Base-by-base conservation (phyloP, 305 asterid genomes). In the Striga hermonthica region DNA sequence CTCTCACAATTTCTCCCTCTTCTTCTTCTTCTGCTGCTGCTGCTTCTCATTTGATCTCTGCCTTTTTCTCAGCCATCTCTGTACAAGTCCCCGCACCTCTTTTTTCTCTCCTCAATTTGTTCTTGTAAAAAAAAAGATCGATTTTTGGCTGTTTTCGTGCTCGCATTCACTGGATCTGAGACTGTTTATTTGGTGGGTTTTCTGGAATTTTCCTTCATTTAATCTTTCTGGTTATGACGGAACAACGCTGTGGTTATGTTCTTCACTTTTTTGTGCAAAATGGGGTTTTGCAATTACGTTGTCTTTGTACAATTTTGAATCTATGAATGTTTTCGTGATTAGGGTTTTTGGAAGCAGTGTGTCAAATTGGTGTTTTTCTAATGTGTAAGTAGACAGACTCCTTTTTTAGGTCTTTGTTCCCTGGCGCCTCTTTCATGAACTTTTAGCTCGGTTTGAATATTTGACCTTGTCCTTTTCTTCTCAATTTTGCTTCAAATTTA, bases 131-230 rank as follows among this genome's bases (percentile, higher is more conserved):
- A 57, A 58, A 64, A 57, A 64, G 16, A 8, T 70, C 40, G 47
- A 38, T 8, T 37, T 52, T 65, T 41, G 9, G 47, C 36, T 4
- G 44, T 60, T 14, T 54, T 60, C 4, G 44, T 10, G 67, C 31
- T 4, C 15, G 28, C 64, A 41, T 56, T 66, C 5, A 10, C 22
- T 72, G 79, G 81, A 83, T 81, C 83, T 73, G 80, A 72, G 72
- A 28, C 70, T 63, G 37, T 45, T 57, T 57, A 1, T 56, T 60
- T 68, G 62, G 45, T 65, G 78, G 78, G 65, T 44, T 67, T 61
- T 68, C 43, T 59, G n/a, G n/a, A 15, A 1, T 54, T 45, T 45
- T 41, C 13, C 10, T 44, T 34, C 1, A 10, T 64, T 7, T 15
- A 6, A 6, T 37, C 57, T 11, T 5, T 44, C 49, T 10, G 11